These are phyloP conservation scores for Yamadazyma mexicana DNA, from an alignment of 1,139 yeast species.

Conservation along the genomic window DNA sequence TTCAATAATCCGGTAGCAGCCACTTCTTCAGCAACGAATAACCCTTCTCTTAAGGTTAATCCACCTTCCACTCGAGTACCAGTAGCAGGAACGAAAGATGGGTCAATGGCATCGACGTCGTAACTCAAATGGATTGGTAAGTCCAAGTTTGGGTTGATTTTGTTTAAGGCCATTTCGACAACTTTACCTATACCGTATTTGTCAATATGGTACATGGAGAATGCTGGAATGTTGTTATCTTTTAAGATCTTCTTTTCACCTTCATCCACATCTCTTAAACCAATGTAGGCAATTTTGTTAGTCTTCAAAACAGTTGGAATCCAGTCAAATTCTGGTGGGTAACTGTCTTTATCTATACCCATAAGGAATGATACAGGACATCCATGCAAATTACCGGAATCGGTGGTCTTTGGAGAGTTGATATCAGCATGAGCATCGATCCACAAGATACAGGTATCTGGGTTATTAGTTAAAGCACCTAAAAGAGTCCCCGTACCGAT, in stretches of 20 bases:
- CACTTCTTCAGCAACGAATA: constrained; percentile 86
- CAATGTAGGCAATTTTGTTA: constrained; percentile 83
- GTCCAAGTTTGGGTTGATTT: constrained; percentile 71
- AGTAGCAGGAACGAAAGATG: constrained; percentile 91
- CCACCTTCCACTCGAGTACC: constrained; percentile 99
- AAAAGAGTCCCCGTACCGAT: constrained; percentile 92
- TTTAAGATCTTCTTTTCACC: constrained; percentile 77
- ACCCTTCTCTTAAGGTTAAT: constrained; percentile 88
- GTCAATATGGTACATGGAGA: constrained; percentile 94
- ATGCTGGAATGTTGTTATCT: constrained; percentile 77
- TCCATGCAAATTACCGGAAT: constrained; percentile 92
- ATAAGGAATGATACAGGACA: constrained; percentile 91
- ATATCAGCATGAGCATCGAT: constrained; percentile 98
- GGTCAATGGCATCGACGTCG: constrained; percentile 97
- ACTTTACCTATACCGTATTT: constrained; percentile 91
- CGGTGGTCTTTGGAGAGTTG: constrained; percentile 85
- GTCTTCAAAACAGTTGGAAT: constrained; percentile 70
- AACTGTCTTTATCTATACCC: constrained; percentile 66
- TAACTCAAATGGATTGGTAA: constrained; percentile 86
- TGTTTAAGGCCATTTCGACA: constrained; percentile 85
- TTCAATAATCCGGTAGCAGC: constrained; percentile 86
- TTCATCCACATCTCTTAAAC: constrained; percentile 88
- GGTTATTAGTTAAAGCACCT: constrained; percentile 76
- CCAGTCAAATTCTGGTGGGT: constrained; percentile 78
- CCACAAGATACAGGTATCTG: constrained; percentile 92